phyloP scores from a whole-genome alignment of 2,329 filamentous ascomycete genomes.

The Septoria petroselini region DNA sequence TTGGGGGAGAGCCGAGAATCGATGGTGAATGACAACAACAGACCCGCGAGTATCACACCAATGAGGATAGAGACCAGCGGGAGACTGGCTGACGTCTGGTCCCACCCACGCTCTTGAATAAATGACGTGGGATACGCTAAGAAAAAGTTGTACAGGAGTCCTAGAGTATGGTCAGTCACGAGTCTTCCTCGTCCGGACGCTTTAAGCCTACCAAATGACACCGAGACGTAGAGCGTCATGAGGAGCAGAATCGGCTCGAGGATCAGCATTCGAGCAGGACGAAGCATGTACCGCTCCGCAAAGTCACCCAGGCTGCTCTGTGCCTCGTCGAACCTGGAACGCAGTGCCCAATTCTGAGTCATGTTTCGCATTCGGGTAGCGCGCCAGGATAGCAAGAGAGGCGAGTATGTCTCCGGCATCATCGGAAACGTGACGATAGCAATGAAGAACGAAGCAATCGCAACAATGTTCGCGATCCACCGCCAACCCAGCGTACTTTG shows the following conservation, averaged over 20 bases:
- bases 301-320: constrained; percentile 42
- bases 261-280: constrained; percentile 45
- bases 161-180: neutral
- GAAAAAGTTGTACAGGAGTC: constrained; percentile 40
- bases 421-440: constrained; percentile 43
- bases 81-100: constrained; percentile 71
- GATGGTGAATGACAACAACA: constrained; percentile 38
- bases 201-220: constrained; percentile 35
- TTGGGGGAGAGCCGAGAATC: constrained; percentile 43
- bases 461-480: constrained; percentile 44
- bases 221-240: constrained; percentile 38
- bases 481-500: constrained; percentile 43
- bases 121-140: constrained; percentile 50
- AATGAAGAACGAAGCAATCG: constrained; percentile 43
- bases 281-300: constrained; percentile 42
- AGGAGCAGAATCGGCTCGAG: constrained; percentile 48
- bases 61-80: constrained; percentile 69
- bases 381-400: constrained; percentile 42
- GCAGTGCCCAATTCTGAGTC: constrained; percentile 42
- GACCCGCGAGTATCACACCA: constrained; percentile 61
- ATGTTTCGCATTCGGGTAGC: constrained; percentile 32
- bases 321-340: constrained; percentile 41
- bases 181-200: too few species aligned
- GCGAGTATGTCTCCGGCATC: constrained; percentile 56
- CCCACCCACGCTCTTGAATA: constrained; percentile 67